Evolutionary conservation across 148 eudicot species (phyloP), one percentile per base, ranked within the genome.

Genomic region (Diospyros lotus): DNA sequence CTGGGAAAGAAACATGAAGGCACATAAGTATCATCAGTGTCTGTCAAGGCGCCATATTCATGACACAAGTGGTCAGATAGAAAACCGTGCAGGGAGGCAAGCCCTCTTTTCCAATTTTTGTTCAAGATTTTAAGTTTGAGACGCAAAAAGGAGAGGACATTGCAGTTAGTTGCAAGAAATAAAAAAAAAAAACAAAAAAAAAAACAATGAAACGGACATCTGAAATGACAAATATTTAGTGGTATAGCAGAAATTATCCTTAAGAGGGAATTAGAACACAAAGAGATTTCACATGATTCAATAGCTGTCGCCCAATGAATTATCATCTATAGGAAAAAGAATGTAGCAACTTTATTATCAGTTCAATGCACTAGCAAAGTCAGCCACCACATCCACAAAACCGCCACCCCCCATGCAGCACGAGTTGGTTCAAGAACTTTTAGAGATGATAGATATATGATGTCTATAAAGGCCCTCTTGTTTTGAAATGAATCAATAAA

Each of bases 1-100:
- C 99, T 96, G 86, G 28, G 73, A 59, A 66, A 64, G 7, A 63
- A 64, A 60, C n/a, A 58, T 50, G 13, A 75, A 69, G 68, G 48
- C 51, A 45, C 45, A 68, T 62, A 61, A 45, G 55, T 72, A 72
- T 59, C 14, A 38, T 40, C 51, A 60, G 51, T 38, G 14, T 51
- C 56, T 17, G 5, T 40, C 60, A 56, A 65, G 61, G 62, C 58
- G 18, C 62, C 42, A 59, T 55, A 28, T 18, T 17, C 6, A 42
- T 8, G 28, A 48, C 3, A 13, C 52, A 48, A 48, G 8, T 1
- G 52, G 52, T 48, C 8, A 1, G 52, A 8, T 4, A 8, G 52
- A 48, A 4, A 48, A 8, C 8, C 6, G 52, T 4, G 52, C 8
- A 48, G 52, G 8, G 8, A 48, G 8, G 52, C 8, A 48, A 48